Evolutionary conservation across 2,329 filamentous ascomycete species (phyloP), one percentile per base, ranked within the genome.

Genomic region (Pseudogymnoascus sp.): DNA sequence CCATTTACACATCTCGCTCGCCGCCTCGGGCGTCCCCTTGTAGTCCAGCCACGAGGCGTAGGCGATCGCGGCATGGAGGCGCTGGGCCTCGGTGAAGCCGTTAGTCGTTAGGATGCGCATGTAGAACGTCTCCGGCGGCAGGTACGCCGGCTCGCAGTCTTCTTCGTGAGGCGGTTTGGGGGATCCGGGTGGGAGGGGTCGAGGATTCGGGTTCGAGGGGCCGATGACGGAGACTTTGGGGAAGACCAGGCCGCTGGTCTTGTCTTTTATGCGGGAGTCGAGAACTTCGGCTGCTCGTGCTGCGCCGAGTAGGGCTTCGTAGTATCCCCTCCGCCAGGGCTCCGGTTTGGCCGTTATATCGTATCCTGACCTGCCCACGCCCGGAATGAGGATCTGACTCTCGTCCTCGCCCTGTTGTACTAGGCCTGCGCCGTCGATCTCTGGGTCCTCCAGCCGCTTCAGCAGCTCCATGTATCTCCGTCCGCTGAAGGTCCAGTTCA

Each of bases 31-130:
- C 25, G 85, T 73, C 1, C 84, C 80, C 75, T 92, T 93, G 76
- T 85, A 93, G 67, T 92, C 89, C 39, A 96, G 80, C 84, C 90
- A 97, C 62, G 90, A 88, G 1, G 89, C 93, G 72, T 92, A 96
- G 1, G 87, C 88, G 42, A 96, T 77, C 3, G 90, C 88, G 3
- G 92, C 92, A 63, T 93, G 87, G 60, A 97, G 79, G 69, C 86
- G 87, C 74, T 97, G 91, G 62, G 85, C 82, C n/a, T 84, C 81
- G 0, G 84, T 87, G 69, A 97, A 90, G 1, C 93, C 93, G 62
- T 83, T 82, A 0, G 90, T 93, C 5, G 87, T 91, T 61, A 97
- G 76, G 58, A 97, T 86, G 70, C 89, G 89, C 75, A 89, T 82
- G 72, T 97, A 97, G 70, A 86, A 91, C 12, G 79, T 82, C 69